Evolutionary conservation across 2,329 filamentous ascomycete genomes (phyloP), one percentile per base, ranked within the genome.

Genomic region (Penicillium sp.): DNA sequence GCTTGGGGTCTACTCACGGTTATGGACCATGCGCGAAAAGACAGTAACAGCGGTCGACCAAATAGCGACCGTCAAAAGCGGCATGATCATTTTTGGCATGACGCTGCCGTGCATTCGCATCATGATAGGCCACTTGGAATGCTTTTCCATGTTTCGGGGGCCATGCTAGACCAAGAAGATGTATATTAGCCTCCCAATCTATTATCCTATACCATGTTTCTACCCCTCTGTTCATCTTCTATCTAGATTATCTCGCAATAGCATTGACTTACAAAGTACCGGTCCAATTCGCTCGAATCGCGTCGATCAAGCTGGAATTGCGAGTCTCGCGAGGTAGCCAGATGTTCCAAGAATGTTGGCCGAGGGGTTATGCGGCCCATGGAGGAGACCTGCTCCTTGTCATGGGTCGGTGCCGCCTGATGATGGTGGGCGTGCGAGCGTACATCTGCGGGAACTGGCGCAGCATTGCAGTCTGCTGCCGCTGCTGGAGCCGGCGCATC

Each of bases 41-140:
- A 76, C 73, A 13, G 86, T 89, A 60, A 92, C 85, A 37, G 81
- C 71, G 1, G 87, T 87, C 1, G 88, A 80, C 89, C 89, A 92
- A 15, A 67, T 67, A 15, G 80, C 84, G 33, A 91, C 79, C 58
- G 88, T 80, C 12, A 82, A 9, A 21, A 93, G 72, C 0, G 89
- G 89, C 7, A 92, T 70, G 40, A 92, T 84, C 82, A 93, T 85
- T 69, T 89, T 87, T 13, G 89, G 89, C 57, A 89, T 72, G 60
- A 93, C 86, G 61, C 86, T 89, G 66, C 89, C 89, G 71, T 91
- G 89, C 77, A 93, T 81, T 58, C 88, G 87, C 71, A 93, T 76
- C 71, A 91, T 89, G 62, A 86, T 83, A 19, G 89, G 89, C 82
- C 88, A 87, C 80, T 90, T 91, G 21, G 88, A 91, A 73, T 92